A percentile compares a stretch with the other conserved stretches of the same genome.
These are phyloP conservation scores for Westerdykella aurantiaca DNA, from an alignment of 2,329 filamentous ascomycete genomes.

Conservation along the genomic window DNA sequence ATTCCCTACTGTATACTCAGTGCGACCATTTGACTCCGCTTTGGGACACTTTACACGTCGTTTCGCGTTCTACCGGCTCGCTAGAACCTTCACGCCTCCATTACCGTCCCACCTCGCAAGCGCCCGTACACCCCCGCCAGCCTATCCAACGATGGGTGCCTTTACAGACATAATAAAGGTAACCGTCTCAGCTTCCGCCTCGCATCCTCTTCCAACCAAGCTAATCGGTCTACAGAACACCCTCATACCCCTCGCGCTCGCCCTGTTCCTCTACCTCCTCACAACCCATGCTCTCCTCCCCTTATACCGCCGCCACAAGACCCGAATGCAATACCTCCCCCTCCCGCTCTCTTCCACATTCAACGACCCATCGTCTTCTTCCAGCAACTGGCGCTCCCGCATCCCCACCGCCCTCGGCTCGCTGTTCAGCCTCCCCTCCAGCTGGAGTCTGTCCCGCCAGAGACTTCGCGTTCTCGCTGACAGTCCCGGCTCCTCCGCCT, in stretches of 20 bases:
- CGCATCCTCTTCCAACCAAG: neutral
- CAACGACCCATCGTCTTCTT: conserved; percentile 5
- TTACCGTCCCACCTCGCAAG: too few species aligned
- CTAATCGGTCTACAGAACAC: conserved; percentile 33
- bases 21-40: too few species aligned
- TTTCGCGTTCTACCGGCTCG: too few species aligned
- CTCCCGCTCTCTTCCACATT: conserved; percentile 24
- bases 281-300: conserved; percentile 40
- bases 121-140: neutral
- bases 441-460: conserved; percentile 16
- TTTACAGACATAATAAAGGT: conserved; percentile 34
- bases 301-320: conserved; percentile 41
- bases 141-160: conserved; percentile 23
- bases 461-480: conserved; percentile 20
- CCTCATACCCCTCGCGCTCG: conserved; percentile 42
- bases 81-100: too few species aligned
- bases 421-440: conserved; percentile 28
- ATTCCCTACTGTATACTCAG: too few species aligned
- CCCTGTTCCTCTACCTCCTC: conserved; percentile 39
- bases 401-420: conserved; percentile 32
- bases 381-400: conserved; percentile 27
- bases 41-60: too few species aligned
- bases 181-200: neutral
- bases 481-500: conserved; percentile 11
- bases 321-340: conserved; percentile 43